Base-by-base conservation (phyloP, 202 grass and related monocot genomes). In the Digitaria exilis region DNA sequence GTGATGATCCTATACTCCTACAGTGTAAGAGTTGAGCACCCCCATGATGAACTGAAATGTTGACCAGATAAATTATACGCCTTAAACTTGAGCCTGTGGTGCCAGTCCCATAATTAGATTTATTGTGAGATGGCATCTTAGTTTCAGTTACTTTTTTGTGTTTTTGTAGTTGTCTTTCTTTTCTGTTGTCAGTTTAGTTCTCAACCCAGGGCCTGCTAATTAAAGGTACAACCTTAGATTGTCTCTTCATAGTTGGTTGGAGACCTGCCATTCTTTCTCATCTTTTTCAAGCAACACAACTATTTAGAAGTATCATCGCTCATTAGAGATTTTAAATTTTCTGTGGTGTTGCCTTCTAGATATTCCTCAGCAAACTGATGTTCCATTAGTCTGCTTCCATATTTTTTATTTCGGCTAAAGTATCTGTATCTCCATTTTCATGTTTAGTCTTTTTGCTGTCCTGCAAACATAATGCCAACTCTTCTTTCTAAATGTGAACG, bases 331-430 rank as follows among this genome's bases (percentile, higher is more conserved):
- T 65, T 58, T 9, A 10, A 30, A 32, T 77, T 46, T 66, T 14
- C 77, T 59, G 21, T 6, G 66, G 26, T 45, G 37, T 67, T 68
- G 26, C 75, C 15, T 65, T 80, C 34, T 75, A 14, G 21, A 58
- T 15, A 26, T 49, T 59, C 58, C 26, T 50, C 60, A 86, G 9
- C 39, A 69, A 39, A 75, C 6, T 1, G 41, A 50, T 58, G 21
- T 12, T 29, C 16, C 41, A 18, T 73, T 11, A 59, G 57, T 84
- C 16, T 78, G 35, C 57, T 64, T 58, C 44, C 19, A 63, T 50
- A 43, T 1, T 22, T 86, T 51, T 77, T 87, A 25, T 11, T 81
- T 68, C 9, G 9, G 13, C 51, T 76, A 67, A 68, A 1, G 14
- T 58, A 18, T 78, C 18, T 18, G 5, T 79, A 63, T 62, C 32